phyloP scores from a whole-genome alignment of 306 rosid species.

The Citrullus colocynthis region DNA sequence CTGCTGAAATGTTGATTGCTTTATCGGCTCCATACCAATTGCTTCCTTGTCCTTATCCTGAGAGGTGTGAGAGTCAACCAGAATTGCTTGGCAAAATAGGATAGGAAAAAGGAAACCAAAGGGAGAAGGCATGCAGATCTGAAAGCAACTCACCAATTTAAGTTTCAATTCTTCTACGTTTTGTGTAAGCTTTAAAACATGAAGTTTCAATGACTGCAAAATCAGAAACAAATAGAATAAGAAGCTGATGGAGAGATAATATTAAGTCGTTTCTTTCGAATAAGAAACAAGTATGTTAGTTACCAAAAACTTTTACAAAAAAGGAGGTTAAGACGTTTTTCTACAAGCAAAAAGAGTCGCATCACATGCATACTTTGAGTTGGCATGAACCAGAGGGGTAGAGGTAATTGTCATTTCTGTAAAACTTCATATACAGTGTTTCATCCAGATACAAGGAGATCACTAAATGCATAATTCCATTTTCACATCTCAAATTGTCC shows the following conservation, averaged over 20 bases:
- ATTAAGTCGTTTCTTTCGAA: background rate
- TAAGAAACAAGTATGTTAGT: background rate
- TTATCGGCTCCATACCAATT: conserved; percentile 19
- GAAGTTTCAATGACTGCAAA: conserved; percentile 88
- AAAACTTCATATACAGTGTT: background rate
- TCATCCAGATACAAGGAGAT: background rate
- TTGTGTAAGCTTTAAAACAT: conserved; percentile 63
- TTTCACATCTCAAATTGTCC: background rate
- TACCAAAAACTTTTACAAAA: background rate
- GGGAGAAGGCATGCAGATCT: background rate
- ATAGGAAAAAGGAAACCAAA: background rate
- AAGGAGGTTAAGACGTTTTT: background rate
- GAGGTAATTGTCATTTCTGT: background rate
- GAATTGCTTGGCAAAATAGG: conserved; percentile 2
- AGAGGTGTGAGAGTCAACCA: background rate
- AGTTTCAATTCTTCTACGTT: conserved; percentile 53
- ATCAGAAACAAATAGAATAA: conserved; percentile 15
- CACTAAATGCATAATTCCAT: background rate
- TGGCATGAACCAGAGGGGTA: background rate
- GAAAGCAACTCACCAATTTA: conserved; percentile 47
- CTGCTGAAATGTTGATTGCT: conserved; percentile 21
- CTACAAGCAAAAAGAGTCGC: background rate
- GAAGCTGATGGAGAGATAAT: conserved; percentile 7
- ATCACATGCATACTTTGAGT: background rate
- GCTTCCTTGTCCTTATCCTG: conserved; percentile 50